Evolutionary conservation across 148 eudicot species (phyloP).

Genomic region (Silene latifolia): DNA sequence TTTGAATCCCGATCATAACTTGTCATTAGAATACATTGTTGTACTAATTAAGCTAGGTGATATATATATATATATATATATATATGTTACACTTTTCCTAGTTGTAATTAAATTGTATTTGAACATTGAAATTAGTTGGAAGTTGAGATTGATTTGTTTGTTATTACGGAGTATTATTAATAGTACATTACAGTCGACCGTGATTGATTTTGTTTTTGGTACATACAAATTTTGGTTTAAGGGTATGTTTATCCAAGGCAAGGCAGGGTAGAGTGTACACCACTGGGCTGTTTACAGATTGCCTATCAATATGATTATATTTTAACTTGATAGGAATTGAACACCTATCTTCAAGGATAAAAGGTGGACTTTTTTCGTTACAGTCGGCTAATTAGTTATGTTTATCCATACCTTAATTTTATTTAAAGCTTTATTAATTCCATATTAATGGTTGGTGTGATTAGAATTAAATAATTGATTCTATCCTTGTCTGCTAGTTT

Average conservation of each 20-base stretch:
- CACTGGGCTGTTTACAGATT: too few species aligned
- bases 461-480: not conserved
- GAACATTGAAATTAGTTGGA: not conserved
- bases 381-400: too few species aligned
- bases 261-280: too few species aligned
- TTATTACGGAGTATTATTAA: too few species aligned
- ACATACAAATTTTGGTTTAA: too few species aligned
- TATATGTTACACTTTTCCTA: too few species aligned
- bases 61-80: too few species aligned
- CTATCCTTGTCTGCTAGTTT: not conserved
- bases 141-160: not conserved
- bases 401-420: not conserved
- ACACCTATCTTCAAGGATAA: too few species aligned
- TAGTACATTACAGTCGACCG: not conserved
- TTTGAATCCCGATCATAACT: not conserved
- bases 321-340: too few species aligned
- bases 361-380: too few species aligned
- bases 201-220: not conserved
- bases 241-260: too few species aligned
- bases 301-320: too few species aligned
- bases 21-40: not conserved
- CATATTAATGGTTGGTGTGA: not conserved
- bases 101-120: not conserved
- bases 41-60: not conserved
- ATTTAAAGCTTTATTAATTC: not conserved